A percentile compares a stretch with the other conserved stretches of the same genome.
Evolutionary conservation across 23 red algal species (phyloP).

Genomic region (Gracilariopsis chorda): DNA sequence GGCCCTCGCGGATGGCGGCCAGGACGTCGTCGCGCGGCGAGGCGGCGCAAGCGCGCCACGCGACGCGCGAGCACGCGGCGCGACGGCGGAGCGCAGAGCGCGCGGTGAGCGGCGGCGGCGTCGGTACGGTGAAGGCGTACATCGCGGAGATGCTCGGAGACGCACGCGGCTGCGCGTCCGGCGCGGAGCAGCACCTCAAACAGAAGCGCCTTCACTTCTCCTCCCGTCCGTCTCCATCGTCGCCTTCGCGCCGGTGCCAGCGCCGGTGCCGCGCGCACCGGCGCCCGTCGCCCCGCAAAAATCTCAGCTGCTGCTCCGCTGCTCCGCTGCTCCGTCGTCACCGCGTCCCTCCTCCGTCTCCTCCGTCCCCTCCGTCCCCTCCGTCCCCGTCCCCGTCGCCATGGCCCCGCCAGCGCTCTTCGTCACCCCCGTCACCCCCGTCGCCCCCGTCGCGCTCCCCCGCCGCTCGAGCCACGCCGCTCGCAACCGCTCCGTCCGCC

Average conservation of each 20-base stretch:
- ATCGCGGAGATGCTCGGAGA: too few relatives aligned
- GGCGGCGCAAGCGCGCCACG: not conserved
- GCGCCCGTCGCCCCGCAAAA: not conserved
- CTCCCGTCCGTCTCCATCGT: too few relatives aligned
- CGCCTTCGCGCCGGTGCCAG: not conserved
- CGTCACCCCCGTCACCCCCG: not conserved
- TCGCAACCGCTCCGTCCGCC: not conserved
- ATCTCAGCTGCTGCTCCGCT: not conserved
- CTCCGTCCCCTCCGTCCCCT: not conserved
- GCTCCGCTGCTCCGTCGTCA: not conserved
- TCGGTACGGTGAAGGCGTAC: not conserved
- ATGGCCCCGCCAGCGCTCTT: not conserved
- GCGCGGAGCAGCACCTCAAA: too few relatives aligned
- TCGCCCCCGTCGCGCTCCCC: not conserved
- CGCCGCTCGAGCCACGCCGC: not conserved
- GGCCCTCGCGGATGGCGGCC: conserved; percentile 17
- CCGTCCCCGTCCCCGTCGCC: not conserved
- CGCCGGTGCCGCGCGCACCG: not conserved
- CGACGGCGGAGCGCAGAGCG: not conserved
- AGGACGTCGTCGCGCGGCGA: not conserved
- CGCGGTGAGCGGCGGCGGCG: not conserved
- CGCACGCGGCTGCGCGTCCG: too few relatives aligned
- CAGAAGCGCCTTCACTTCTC: too few relatives aligned
- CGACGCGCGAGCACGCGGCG: not conserved
- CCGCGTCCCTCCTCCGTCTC: not conserved